phyloP scores from a whole-genome alignment of 2,329 filamentous ascomycete genomes.

The Pyricularia sp. region DNA sequence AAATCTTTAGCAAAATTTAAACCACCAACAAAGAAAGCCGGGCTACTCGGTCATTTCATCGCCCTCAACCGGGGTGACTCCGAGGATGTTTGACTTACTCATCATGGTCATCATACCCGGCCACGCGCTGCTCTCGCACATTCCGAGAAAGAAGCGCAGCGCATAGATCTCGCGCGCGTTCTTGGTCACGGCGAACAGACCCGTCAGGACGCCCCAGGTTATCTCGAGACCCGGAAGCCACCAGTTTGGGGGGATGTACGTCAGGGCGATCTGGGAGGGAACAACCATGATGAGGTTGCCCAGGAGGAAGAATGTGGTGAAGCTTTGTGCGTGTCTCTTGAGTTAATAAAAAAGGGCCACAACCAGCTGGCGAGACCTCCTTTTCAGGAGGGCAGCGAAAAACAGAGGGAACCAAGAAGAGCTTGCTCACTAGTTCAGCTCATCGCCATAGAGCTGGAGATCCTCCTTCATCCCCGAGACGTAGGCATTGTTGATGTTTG shows the following conservation, averaged over 20 bases:
- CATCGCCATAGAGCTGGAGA: conserved; percentile 34
- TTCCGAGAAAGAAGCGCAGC: conserved; percentile 28
- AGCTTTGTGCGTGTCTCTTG: neutral
- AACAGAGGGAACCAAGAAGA: neutral
- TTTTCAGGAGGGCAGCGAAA: neutral
- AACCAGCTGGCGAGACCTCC: neutral
- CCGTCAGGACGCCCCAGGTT: conserved; percentile 23
- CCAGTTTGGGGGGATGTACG: conserved; percentile 24
- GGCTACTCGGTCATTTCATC: neutral
- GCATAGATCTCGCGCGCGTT: conserved; percentile 22
- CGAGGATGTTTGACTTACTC: conserved; percentile 18
- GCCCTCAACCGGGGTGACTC: neutral
- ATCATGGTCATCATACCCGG: conserved; percentile 33
- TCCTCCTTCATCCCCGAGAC: conserved; percentile 45
- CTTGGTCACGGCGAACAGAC: conserved; percentile 16
- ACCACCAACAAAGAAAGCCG: neutral
- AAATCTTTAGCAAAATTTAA: neutral
- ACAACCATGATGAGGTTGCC: conserved; percentile 25
- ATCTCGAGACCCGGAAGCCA: conserved; percentile 24
- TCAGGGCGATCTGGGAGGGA: conserved; percentile 25
- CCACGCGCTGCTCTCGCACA: conserved; percentile 29
- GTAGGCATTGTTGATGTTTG: conserved; percentile 44
- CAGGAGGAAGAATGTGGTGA: conserved; percentile 24
- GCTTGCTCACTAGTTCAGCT: conserved; percentile 26
- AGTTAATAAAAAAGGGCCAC: neutral